phyloP scores from a whole-genome alignment of 2,329 filamentous ascomycete species.

The Fusarium camptoceras region DNA sequence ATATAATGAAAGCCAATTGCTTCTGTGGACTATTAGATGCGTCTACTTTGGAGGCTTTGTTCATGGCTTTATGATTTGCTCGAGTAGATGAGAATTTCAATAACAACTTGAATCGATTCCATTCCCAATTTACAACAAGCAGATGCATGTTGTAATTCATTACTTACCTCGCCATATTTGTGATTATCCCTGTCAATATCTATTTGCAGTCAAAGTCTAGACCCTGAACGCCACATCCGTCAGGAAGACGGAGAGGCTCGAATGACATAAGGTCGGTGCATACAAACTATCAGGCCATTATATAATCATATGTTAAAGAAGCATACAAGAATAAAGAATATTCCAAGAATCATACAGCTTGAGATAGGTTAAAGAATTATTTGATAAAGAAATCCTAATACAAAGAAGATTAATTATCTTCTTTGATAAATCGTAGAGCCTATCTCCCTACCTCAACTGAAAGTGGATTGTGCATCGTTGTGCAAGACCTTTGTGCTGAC shows the following conservation, averaged over 20 bases:
- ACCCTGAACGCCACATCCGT: conserved; percentile 28
- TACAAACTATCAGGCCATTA: background rate
- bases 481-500: conserved; percentile 9
- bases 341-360: background rate
- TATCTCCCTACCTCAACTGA: background rate
- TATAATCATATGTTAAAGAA: background rate
- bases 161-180: background rate
- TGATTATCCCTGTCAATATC: background rate
- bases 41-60: conserved; percentile 29
- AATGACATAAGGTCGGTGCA: background rate
- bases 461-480: conserved; percentile 1
- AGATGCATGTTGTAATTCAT: background rate
- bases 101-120: conserved; percentile 26
- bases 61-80: conserved; percentile 33
- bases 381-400: background rate
- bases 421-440: background rate
- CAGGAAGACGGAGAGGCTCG: background rate
- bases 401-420: background rate
- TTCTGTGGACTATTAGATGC: conserved; percentile 41
- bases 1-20: conserved; percentile 40
- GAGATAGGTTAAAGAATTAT: background rate
- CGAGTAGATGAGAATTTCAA: conserved; percentile 36
- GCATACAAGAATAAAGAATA: background rate
- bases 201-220: conserved; percentile 1
- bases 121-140: background rate